Evolutionary conservation across 495 filamentous ascomycete species (phyloP), one percentile per base, ranked within the genome.

Genomic region (Massariosphaeria phaeospora): DNA sequence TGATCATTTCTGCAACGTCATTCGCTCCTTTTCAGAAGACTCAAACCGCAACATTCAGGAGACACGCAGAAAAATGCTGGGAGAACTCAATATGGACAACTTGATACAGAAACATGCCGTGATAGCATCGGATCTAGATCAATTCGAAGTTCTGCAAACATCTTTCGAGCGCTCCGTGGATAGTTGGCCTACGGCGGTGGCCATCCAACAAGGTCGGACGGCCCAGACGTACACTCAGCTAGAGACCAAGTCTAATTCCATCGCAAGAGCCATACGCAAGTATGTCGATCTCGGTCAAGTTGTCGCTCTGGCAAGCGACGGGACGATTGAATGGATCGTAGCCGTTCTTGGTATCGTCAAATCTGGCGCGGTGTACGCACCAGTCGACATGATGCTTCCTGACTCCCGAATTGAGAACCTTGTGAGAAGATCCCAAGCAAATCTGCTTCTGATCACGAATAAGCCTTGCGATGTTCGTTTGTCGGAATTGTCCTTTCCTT

Each of bases 241-340:
- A 21, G 50, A 65, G 30, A 10, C 4, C 4, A 18, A n/a, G 21
- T 29, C 31, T 2, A 56, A 40, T 26, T 6, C 11, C 20, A n/a
- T 61, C 13, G 52, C 57, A 12, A 9, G 24, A 18, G 10, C 18
- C 24, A 21, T 57, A 11, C 12, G 18, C 1, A 8, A 26, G 3
- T 10, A 9, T 2, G 27, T 48, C 27, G 17, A 35, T 3, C 18
- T 21, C 2, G 44, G 44, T 2, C 18, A 48, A 12, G 17, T 21
- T 21, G 30, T 48, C 3, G 61, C 56, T 35, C 52, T 74, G 3
- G 33, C 62, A 8, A 58, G 63, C 1, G 72, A 75, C 52, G 46
- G 71, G 1, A 61, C 61, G 7, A 18, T 73, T 0, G 62, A 71
- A 15, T 75, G 73, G 73, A 64, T 75, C 13, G 56, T 71, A 21